A percentile compares a stretch with the other conserved stretches of the same genome.
These are phyloP conservation scores for Sistotremastrum suecicum DNA, from an alignment of 768 basidiomycete genomes.

Conservation along the genomic window DNA sequence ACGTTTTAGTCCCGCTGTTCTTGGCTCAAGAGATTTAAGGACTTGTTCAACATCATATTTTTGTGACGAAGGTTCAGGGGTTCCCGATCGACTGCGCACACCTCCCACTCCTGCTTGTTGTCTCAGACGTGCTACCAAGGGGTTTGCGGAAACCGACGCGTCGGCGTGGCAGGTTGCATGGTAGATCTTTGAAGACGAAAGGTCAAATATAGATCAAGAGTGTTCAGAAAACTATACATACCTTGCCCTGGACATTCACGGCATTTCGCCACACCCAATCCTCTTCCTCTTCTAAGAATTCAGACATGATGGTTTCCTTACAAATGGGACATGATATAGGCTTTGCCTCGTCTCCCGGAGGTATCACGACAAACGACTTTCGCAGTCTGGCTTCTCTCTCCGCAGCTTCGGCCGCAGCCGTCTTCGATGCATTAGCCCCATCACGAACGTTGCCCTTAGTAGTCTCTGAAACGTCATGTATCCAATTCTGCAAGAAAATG, in stretches of 20 bases:
- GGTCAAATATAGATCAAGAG: not conserved
- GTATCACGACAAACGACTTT: conserved; percentile 73
- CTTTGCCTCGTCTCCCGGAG: conserved; percentile 79
- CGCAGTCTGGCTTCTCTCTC: conserved; percentile 66
- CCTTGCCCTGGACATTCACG: conserved; percentile 67
- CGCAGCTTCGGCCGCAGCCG: conserved; percentile 47
- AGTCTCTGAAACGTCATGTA: conserved; percentile 47
- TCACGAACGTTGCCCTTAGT: conserved; percentile 58
- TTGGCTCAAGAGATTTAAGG: conserved; percentile 26
- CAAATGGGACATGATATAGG: conserved; percentile 86
- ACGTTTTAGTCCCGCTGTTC: conserved; percentile 52
- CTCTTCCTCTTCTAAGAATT: conserved; percentile 90
- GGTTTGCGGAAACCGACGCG: conserved; percentile 47
- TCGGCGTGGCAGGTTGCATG: conserved; percentile 94
- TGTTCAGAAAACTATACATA: conserved; percentile 22
- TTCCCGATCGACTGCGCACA: conserved; percentile 54
- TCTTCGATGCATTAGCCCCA: conserved; percentile 39
- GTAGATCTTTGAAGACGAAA: conserved; percentile 44
- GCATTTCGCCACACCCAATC: conserved; percentile 98
- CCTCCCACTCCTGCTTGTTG: conserved; percentile 29
- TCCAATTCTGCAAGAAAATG: conserved; percentile 59
- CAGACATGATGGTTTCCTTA: conserved; percentile 83
- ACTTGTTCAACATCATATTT: conserved; percentile 22
- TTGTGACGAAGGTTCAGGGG: conserved; percentile 39
- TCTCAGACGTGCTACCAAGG: conserved; percentile 52